Percentiles rank a stretch among this genome's conserved stretches.
phyloP scores from a whole-genome alignment of 78 protist genomes.

The Monocercomonoides exilis region DNA sequence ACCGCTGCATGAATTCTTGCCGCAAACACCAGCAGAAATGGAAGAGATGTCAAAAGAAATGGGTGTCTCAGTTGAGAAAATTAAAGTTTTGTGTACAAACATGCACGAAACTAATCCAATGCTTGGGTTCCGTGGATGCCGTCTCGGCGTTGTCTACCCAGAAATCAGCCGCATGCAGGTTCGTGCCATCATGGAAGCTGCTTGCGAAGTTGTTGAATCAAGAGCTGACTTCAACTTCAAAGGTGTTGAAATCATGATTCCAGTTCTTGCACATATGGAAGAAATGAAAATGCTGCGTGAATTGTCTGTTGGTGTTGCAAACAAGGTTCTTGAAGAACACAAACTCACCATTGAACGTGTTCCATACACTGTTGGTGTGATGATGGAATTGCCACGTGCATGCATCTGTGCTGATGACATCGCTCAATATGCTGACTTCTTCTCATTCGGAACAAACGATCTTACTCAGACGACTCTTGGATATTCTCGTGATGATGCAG shows the following conservation, averaged over 20 bases:
- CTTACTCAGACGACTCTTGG: slow-evolving; percentile 69
- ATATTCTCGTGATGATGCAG: slow-evolving; percentile 67
- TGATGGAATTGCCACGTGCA: slow-evolving; percentile 68
- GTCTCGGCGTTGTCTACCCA: slow-evolving; percentile 61
- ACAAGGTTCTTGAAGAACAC: slow-evolving; percentile 15
- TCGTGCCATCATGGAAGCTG: slow-evolving; percentile 57
- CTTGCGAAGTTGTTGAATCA: background rate
- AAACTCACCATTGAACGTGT: slow-evolving; percentile 10
- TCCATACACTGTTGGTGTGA: slow-evolving; percentile 40
- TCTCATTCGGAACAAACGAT: slow-evolving; percentile 74
- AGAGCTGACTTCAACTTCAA: slow-evolving; percentile 2
- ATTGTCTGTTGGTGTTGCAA: background rate
- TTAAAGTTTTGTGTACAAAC: slow-evolving; percentile 1
- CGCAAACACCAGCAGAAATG: slow-evolving; percentile 20
- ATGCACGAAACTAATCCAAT: slow-evolving; percentile 68
- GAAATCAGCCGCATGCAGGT: slow-evolving; percentile 60
- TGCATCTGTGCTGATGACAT: slow-evolving; percentile 37
- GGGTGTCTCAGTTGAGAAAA: slow-evolving; percentile 19
- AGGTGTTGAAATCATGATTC: slow-evolving; percentile 50
- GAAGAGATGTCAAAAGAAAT: slow-evolving; percentile 13
- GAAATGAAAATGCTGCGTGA: slow-evolving; percentile 39
- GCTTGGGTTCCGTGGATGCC: slow-evolving; percentile 72
- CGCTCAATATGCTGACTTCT: slow-evolving; percentile 45
- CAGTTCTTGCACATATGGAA: slow-evolving; percentile 15
- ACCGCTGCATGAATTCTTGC: slow-evolving; percentile 73